Conservation (phyloP, 768 basidiomycete species). For the Suillus bovinus region DNA sequence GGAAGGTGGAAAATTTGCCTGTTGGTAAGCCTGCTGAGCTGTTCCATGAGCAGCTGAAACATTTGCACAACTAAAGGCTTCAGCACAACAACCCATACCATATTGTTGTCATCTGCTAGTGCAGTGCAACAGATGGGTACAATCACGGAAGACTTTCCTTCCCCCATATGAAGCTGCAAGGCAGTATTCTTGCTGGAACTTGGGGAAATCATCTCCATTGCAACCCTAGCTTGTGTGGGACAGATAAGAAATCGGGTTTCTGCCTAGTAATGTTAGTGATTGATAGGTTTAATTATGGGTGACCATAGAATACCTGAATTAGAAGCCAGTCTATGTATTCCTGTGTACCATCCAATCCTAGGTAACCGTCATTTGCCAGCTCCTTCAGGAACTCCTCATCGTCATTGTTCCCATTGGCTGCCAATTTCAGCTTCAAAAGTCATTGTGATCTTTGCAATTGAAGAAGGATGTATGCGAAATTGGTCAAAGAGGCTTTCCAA, state of each 20-base stretch:
- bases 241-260: slow-evolving; percentile 28
- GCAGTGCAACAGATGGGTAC: slow-evolving; percentile 28
- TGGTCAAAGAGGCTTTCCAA: slow-evolving; percentile 32
- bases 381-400: slow-evolving; percentile 20
- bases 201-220: slow-evolving; percentile 35
- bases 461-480: slow-evolving; percentile 29
- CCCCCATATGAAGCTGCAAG: slow-evolving; percentile 57
- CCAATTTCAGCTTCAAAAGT: slow-evolving; percentile 21
- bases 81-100: slow-evolving; percentile 35
- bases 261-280: slow-evolving; percentile 21
- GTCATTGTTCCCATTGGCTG: slow-evolving; percentile 7
- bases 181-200: slow-evolving; percentile 32
- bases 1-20: slow-evolving; percentile 34
- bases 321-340: slow-evolving; percentile 23
- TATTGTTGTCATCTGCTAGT: slow-evolving; percentile 26
- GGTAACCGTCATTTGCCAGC: slow-evolving; percentile 18
- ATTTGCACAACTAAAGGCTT: slow-evolving; percentile 34
- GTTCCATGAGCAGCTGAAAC: slow-evolving; percentile 32
- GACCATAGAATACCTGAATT: slow-evolving; percentile 15
- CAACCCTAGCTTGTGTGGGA: slow-evolving; percentile 27
- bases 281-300: background rate
- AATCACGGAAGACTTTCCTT: slow-evolving; percentile 49
- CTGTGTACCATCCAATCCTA: slow-evolving; percentile 18
- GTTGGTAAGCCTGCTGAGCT: slow-evolving; percentile 32
- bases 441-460: slow-evolving; percentile 38